Evolutionary conservation across 2,329 filamentous ascomycete genomes (phyloP).

Genomic region (Thermomyces lanuginosus): DNA sequence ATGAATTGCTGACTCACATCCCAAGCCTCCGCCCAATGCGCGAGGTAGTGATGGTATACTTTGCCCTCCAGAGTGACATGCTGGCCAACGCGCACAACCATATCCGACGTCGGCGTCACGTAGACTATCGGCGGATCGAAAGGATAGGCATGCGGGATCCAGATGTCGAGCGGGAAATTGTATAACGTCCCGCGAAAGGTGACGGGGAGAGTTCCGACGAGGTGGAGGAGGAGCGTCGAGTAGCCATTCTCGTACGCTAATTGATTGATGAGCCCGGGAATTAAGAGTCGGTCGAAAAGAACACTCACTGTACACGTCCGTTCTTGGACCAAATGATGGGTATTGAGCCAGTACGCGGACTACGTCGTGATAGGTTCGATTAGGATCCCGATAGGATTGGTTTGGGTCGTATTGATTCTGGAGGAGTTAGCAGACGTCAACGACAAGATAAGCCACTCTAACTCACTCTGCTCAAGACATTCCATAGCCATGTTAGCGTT

Average conservation of each 20-base stretch:
- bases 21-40: conserved; percentile 77
- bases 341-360: conserved; percentile 66
- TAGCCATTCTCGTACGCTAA: conserved; percentile 75
- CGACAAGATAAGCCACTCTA: conserved; percentile 2
- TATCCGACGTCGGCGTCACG: conserved; percentile 72
- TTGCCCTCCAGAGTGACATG: conserved; percentile 87
- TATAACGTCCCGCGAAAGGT: conserved; percentile 78
- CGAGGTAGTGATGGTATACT: conserved; percentile 89
- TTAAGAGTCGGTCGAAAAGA: conserved; percentile 8
- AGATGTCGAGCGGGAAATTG: conserved; percentile 79
- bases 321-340: conserved; percentile 65
- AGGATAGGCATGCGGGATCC: conserved; percentile 85
- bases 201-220: conserved; percentile 81
- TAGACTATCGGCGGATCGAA: conserved; percentile 72
- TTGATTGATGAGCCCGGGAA: conserved; percentile 9
- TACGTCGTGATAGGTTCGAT: conserved; percentile 81
- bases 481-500: conserved; percentile 89
- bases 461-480: conserved; percentile 59
- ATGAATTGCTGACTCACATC: conserved; percentile 48
- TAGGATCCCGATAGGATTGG: conserved; percentile 86
- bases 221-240: conserved; percentile 70
- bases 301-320: conserved; percentile 79
- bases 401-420: conserved; percentile 23
- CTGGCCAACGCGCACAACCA: conserved; percentile 81
- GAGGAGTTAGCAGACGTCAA: conserved; percentile 1